Evolutionary conservation across 2,329 filamentous ascomycete species (phyloP), one percentile per base, ranked within the genome.

Genomic region (Fusarium illudens): DNA sequence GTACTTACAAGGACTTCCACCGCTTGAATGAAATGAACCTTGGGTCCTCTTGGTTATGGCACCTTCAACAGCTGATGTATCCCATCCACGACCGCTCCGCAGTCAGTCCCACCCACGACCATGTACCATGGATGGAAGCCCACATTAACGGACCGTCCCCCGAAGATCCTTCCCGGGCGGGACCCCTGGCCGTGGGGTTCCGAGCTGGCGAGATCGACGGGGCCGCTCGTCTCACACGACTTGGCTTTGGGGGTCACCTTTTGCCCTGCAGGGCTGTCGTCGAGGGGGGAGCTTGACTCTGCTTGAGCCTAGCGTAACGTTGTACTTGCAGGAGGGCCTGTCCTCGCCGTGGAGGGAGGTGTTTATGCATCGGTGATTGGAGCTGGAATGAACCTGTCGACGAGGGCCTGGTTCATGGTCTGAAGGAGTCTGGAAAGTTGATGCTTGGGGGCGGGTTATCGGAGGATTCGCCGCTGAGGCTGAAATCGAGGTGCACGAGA

Each of bases 341-440:
- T 65, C 58, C 79, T 76, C 57, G 9, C 77, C 79, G 62, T 79
- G 74, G 76, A 83, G 81, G 51, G 81, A 79, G 30, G 77, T 74
- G 58, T 83, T 80, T 44, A 65, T 64, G 44, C 59, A 63, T 50
- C 53, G 61, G 30, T 60, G 65, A 39, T 65, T 65, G 44, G 65
- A 63, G 33, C 50, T 46, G 44, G 57, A 11, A 46, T 63, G 29
- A 56, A 60, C 39, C 58, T 59, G 58, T 65, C 54, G 19, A 65
- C 58, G 19, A 65, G 48, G 33, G 60, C 52, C 20, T 60, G 37
- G 11, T 65, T 75, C 20, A 64, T 74, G 27, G 84, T 82, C 68
- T 88, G 81, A 0, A 78, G 76, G 63, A 84, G 77, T 67, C 81
- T 75, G 54, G 69, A 67, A 84, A 78, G 62, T 83, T 80, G 3